Percentiles rank a stretch among this genome's conserved stretches.
Evolutionary conservation across 2,329 filamentous ascomycete species (phyloP).

Genomic region (Myriosclerotinia curreyana): DNA sequence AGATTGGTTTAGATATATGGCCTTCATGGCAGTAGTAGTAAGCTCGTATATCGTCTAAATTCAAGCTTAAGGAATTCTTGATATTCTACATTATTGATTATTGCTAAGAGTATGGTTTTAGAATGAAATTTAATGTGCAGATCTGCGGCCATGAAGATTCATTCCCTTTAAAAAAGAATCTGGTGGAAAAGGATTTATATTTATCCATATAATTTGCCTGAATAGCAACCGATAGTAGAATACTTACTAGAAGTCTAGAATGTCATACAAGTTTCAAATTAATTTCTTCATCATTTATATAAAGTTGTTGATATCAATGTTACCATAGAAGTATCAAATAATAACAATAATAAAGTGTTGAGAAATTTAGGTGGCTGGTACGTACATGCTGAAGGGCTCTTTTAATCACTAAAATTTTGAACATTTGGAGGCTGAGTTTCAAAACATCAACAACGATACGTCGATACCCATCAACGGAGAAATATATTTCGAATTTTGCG

Average conservation of each 20-base stretch:
- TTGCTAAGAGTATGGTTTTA: background rate
- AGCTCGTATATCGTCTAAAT: too few relatives aligned
- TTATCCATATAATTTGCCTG: conserved; percentile 18
- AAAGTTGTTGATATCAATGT: background rate
- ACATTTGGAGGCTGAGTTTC: background rate
- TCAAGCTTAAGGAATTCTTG: too few relatives aligned
- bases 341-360: background rate
- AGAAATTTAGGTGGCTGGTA: background rate
- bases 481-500: conserved; percentile 5
- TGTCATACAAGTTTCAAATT: background rate
- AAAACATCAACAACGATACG: background rate
- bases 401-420: background rate
- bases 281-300: background rate
- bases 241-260: background rate
- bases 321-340: background rate
- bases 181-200: background rate
- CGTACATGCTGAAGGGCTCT: background rate
- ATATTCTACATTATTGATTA: too few relatives aligned
- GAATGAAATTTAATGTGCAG: background rate
- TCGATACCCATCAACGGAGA: background rate
- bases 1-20: background rate
- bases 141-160: background rate
- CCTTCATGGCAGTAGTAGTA: too few relatives aligned
- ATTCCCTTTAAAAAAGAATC: too few relatives aligned
- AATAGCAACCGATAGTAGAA: background rate